Evolutionary conservation across 805 yeast species (phyloP).

Genomic region (Lipomyces spencermartinsiae): DNA sequence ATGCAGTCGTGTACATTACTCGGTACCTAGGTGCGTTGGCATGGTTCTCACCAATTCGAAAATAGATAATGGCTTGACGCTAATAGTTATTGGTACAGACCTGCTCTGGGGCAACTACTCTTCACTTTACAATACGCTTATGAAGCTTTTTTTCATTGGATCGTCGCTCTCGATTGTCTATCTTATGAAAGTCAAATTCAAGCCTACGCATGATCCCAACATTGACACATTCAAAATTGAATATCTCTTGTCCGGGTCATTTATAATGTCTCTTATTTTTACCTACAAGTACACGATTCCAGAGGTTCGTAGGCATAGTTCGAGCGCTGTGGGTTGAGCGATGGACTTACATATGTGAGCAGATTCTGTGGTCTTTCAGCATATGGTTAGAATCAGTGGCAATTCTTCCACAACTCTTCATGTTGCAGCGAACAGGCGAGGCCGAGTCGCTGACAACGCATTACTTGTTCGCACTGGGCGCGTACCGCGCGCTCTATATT

Average conservation of each 20-base stretch:
- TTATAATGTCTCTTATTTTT: slow-evolving; percentile 65
- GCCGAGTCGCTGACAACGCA: slow-evolving; percentile 88
- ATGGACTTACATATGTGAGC: neutral
- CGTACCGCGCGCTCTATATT: slow-evolving; percentile 86
- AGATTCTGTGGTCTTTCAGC: slow-evolving; percentile 78
- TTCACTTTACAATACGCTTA: slow-evolving; percentile 74
- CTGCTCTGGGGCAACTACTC: slow-evolving; percentile 53
- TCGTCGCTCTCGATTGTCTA: slow-evolving; percentile 78
- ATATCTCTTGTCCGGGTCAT: slow-evolving; percentile 70
- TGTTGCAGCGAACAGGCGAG: slow-evolving; percentile 87
- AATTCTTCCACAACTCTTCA: slow-evolving; percentile 88
- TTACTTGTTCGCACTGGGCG: slow-evolving; percentile 91
- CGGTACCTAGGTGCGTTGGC: slow-evolving; percentile 72
- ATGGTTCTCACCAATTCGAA: neutral
- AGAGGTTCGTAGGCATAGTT: slow-evolving; percentile 53
- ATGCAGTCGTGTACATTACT: slow-evolving; percentile 71
- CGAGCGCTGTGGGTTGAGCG: neutral
- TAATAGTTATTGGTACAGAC: slow-evolving; percentile 15
- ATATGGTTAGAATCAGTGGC: slow-evolving; percentile 93
- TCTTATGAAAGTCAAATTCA: slow-evolving; percentile 67
- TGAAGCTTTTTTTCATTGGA: slow-evolving; percentile 82
- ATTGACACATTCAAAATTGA: slow-evolving; percentile 77
- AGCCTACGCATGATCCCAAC: slow-evolving; percentile 61
- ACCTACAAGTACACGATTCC: slow-evolving; percentile 65
- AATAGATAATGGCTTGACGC: neutral